phyloP scores from a whole-genome alignment of 2,329 filamentous ascomycete species.

The Exophiala lecanii-corni region DNA sequence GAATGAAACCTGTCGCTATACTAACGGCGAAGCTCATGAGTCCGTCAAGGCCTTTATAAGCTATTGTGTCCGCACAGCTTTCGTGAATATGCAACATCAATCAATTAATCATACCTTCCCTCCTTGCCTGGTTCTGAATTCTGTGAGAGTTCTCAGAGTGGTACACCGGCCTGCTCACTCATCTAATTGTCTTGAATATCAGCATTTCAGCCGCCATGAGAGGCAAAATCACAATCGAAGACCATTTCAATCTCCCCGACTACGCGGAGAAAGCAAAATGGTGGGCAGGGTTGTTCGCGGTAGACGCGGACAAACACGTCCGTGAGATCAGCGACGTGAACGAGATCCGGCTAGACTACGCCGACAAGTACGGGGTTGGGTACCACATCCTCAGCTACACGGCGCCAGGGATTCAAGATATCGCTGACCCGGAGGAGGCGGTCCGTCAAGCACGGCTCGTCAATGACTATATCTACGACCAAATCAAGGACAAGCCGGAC shows the following conservation, averaged over 20 bases:
- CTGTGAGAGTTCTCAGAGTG: no score
- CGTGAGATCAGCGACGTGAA: conserved; percentile 45
- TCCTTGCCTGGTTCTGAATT: no score
- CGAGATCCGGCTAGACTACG: conserved; percentile 20
- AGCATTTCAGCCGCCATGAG: no score
- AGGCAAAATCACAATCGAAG: conserved; percentile 35
- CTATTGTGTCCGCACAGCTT: no score
- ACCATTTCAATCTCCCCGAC: conserved; percentile 35
- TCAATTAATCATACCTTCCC: no score
- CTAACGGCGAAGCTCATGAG: no score
- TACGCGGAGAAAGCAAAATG: conserved; percentile 55
- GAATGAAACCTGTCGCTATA: no score
- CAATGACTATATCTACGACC: conserved; percentile 29
- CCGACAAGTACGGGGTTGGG: conserved; percentile 29
- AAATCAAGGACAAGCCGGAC: conserved; percentile 29
- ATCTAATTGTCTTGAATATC: no score
- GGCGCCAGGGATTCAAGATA: conserved; percentile 30
- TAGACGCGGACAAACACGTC: conserved; percentile 55
- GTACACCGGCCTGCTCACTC: no score
- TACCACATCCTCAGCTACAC: conserved; percentile 29
- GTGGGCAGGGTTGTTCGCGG: conserved; percentile 58
- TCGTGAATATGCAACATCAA: no score
- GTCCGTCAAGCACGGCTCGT: conserved; percentile 26
- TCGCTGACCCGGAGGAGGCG: conserved; percentile 27
- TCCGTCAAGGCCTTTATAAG: no score